Base-by-base conservation (phyloP, 2,329 filamentous ascomycete genomes). In the Cytospora chrysosperma region DNA sequence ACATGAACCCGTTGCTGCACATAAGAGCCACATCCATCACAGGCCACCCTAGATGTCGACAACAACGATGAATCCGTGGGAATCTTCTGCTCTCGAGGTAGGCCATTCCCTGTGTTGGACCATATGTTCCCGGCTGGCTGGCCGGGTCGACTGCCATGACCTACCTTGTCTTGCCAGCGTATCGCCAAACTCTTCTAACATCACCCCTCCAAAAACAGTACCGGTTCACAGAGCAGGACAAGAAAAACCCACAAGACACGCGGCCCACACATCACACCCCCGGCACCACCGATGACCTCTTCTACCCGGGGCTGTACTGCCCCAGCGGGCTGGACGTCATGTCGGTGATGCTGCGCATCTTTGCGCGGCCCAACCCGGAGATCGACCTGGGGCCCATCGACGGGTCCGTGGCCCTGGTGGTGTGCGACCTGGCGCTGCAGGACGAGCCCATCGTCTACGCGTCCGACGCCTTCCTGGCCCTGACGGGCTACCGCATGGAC, bases 361-460 rank as follows among this genome's bases (percentile, higher is more conserved):
- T 87, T 40, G 84, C 83, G 21, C 82, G 92, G 63, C 86, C 87
- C 19, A 88, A 92, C 65, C 91, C 92, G 1, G 82, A 89, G 69
- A 87, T 96, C 69, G 85, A 92, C 56, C 88, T 96, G 50, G 93
- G 92, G 8, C 85, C 91, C 0, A 88, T 97, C 37, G 93, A 96
- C 74, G 81, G 91, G 68, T 95, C 92, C 1, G 95, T 92, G 71
- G 89, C 92, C 2, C 88, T 96, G 67, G 85, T 94, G 21, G 83
- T 97, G 49, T 95, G 91, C 75, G 91, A 96, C 74, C 86, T 93
- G 34, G 82, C 84, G 50, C 83, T 85, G 69, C 84, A 89, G 30
- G 92, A 96, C 73, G 80, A 82, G 32, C 92, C 93, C 3, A 92
- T 96, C 65, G 85, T 96, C 10, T 96, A 96, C 73, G 91, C 88